phyloP scores from a whole-genome alignment of 2,329 filamentous ascomycete genomes.

The Curvularia eragrostidis region DNA sequence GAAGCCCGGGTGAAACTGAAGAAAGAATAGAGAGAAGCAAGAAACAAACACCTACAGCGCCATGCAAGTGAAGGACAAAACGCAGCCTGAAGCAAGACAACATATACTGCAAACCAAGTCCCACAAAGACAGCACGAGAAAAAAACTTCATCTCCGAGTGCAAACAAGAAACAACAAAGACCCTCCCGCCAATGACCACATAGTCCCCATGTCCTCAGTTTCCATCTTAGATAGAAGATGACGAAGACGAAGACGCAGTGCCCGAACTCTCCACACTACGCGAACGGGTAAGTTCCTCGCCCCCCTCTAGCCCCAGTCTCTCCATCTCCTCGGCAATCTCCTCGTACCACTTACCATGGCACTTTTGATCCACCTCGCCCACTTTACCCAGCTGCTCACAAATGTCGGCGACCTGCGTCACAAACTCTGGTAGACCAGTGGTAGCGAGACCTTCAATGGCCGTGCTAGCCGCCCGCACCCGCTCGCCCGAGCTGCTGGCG shows the following conservation, averaged over 20 bases:
- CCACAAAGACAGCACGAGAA: neutral
- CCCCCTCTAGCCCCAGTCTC: conserved; percentile 41
- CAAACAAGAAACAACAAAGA: neutral
- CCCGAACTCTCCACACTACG: conserved; percentile 35
- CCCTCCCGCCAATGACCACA: neutral
- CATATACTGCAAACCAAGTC: neutral
- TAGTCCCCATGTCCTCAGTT: neutral
- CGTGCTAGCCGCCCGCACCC: conserved; percentile 71
- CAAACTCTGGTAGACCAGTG: conserved; percentile 76
- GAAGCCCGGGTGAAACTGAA: neutral
- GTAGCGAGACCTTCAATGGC: conserved; percentile 73
- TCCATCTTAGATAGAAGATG: conserved; percentile 5
- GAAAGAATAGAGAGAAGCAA: neutral
- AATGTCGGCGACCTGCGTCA: conserved; percentile 71
- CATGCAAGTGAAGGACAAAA: conserved; percentile 13
- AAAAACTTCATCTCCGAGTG: neutral
- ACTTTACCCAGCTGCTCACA: conserved; percentile 72
- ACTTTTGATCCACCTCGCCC: conserved; percentile 70
- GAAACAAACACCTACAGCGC: conserved; percentile 6
- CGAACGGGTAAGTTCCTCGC: conserved; percentile 36
- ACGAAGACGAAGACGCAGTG: conserved; percentile 4
- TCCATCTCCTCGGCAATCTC: conserved; percentile 64
- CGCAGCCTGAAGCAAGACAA: neutral
- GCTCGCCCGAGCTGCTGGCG: conserved; percentile 71
- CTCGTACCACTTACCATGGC: conserved; percentile 75